Evolutionary conservation across 2,329 filamentous ascomycete species (phyloP), one percentile per base, ranked within the genome.

Genomic region (Chaetomium sp.): DNA sequence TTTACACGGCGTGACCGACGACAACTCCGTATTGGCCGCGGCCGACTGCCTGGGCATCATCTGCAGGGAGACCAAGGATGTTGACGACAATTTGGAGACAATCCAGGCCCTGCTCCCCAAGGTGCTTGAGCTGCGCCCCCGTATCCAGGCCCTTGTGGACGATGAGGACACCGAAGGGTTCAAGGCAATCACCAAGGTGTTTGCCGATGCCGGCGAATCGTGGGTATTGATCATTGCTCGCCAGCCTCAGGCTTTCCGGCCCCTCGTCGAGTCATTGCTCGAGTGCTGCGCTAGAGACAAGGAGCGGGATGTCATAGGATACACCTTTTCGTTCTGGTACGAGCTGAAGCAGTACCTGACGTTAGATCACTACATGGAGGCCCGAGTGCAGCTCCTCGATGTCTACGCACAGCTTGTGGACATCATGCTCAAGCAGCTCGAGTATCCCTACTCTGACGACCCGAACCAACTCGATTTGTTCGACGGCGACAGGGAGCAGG

Each of bases 321-420:
- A 95, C 72, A 99, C 96, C 0, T 99, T 99, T 78, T 88, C 87
- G 70, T 98, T 99, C 80, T 99, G 95, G 95, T 98, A 96, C 75
- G 95, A 99, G 75, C 84, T 99, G 55, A 99, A 99, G 81, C 93
- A 97, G 76, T 97, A 96, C 75, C 83, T 99, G 56, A 93, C 93
- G 1, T 78, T 99, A 60, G 94, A 98, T 42, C 90, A 90, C 70
- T 99, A 97, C 75, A 90, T 91, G 59, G 85, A 93, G 72, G 90
- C 93, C 49, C 87, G 93, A 59, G 77, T 92, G 68, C 84, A 90
- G 71, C 86, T 92, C 62, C 83, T 91, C 42, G 91, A 96, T 70
- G 81, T 97, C 55, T 99, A 92, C 77, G 91, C 92, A 1, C 90
- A 90, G 74, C 83, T 99, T 47, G 93, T 99, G 65, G 94, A 98